Evolutionary conservation across 2,329 filamentous ascomycete genomes (phyloP).

Genomic region (Cercospora beticola): DNA sequence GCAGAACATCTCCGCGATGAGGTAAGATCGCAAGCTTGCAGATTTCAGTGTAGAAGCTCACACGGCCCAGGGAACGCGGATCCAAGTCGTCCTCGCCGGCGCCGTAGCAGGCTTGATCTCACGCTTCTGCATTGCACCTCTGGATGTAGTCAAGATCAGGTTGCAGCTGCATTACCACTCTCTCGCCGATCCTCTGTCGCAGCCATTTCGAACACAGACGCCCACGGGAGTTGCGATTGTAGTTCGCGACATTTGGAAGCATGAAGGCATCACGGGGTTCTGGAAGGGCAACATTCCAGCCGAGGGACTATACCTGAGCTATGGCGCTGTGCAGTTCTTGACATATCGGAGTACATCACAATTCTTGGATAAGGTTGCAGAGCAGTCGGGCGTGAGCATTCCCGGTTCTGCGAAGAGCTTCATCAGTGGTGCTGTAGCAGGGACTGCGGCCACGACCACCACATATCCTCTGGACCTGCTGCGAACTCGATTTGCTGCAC

Average conservation of each 20-base stretch:
- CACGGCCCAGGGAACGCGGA: slow-evolving; percentile 58
- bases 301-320: slow-evolving; percentile 89
- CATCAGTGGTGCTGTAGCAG: slow-evolving; percentile 77
- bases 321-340: slow-evolving; percentile 86
- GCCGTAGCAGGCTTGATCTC: slow-evolving; percentile 81
- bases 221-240: slow-evolving; percentile 31
- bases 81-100: slow-evolving; percentile 65
- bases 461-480: slow-evolving; percentile 95
- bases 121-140: slow-evolving; percentile 88
- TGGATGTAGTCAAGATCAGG: slow-evolving; percentile 97
- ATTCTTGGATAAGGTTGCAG: slow-evolving; percentile 57
- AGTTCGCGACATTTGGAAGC: slow-evolving; percentile 64
- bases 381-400: slow-evolving; percentile 52
- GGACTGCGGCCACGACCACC: slow-evolving; percentile 73
- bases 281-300: slow-evolving; percentile 99
- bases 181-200: slow-evolving; percentile 68
- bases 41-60: slow-evolving; percentile 12
- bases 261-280: slow-evolving; percentile 80
- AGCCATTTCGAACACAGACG: slow-evolving; percentile 40
- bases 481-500: slow-evolving; percentile 93
- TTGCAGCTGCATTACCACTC: slow-evolving; percentile 91
- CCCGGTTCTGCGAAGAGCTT: slow-evolving; percentile 75
- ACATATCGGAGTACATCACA: slow-evolving; percentile 76
- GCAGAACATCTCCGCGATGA: slow-evolving; percentile 68
- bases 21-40: slow-evolving; percentile 44